phyloP scores from a whole-genome alignment of 78 protist genomes.

The Capsaspora owczarzaki region DNA sequence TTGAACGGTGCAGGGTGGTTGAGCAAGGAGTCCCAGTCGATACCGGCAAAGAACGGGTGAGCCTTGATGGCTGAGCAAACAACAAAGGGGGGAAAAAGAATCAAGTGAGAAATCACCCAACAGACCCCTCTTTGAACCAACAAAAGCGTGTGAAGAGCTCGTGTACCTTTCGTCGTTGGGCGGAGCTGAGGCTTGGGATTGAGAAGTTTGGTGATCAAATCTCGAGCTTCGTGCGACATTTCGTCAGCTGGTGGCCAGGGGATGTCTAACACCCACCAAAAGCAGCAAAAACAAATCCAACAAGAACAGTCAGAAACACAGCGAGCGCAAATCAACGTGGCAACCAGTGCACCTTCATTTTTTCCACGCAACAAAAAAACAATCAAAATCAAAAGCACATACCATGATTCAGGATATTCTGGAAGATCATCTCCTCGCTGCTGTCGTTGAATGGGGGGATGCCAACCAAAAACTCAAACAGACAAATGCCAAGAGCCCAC shows the following conservation, averaged over 20 bases:
- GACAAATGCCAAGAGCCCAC: constrained; percentile 50
- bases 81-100: too few relatives aligned
- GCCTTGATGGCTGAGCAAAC: constrained; percentile 11
- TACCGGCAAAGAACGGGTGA: constrained; percentile 7
- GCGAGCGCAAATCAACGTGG: too few relatives aligned
- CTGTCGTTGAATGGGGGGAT: constrained; percentile 27
- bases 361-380: too few relatives aligned
- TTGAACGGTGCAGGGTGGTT: background rate
- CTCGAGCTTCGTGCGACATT: background rate
- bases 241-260: too few relatives aligned
- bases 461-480: background rate
- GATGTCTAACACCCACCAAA: too few relatives aligned
- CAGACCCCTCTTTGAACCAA: too few relatives aligned
- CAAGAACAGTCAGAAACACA: too few relatives aligned
- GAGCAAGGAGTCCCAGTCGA: background rate
- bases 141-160: too few relatives aligned
- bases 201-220: background rate
- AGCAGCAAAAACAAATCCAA: background rate
- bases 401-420: constrained; percentile 2
- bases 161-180: too few relatives aligned
- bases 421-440: constrained; percentile 36
- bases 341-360: constrained; percentile 37
- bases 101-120: too few relatives aligned
- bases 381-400: too few relatives aligned
- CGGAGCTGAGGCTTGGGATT: too few relatives aligned